Base-by-base conservation (phyloP, 2,329 filamentous ascomycete genomes). In the Fusarium sp. region DNA sequence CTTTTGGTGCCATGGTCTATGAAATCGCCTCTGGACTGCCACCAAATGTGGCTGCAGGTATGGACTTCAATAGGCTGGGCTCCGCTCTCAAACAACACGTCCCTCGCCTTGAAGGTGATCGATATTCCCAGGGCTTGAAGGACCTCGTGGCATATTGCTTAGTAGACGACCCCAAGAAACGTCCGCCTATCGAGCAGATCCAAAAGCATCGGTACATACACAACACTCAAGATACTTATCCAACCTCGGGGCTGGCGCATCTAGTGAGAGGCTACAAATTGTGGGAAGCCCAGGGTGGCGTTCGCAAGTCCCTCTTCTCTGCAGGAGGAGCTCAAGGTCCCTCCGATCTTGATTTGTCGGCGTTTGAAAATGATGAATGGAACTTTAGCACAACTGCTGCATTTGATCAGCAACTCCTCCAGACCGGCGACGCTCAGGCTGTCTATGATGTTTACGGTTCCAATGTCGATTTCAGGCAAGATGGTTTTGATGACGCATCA, bases 1-100 rank as follows among this genome's bases (percentile, higher is more conserved):
- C 91, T 3, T 93, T 92, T 71, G 92, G 91, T 2, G 90, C 90
- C 59, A 90, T 93, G 73, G 81, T 92, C 2, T 92, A 86, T 68
- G 91, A 95, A 74, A 91, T 94, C 73, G 90, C 91, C 1, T 92
- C 89, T 4, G 91, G 91, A 1, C 78, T 88, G 15, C 90, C 91
- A 3, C 91, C 91, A 0, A 90, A 90, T 64, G 86, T 85, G 37
- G 79, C 79, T 38, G 80, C 85, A 42, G 84, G 79, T 58, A 76
- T 77, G 63, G 72, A 77, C 56, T 71, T 76, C 46, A 77, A 80
- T 9, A 79, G 83, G 65, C 80, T 84, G 37, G 84, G 84, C 25
- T 82, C 77, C 46, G 82, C 86, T 63, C 76, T 89, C 35, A 84
- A 86, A 67, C 79, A 83, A 29, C 82, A 87, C 51, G 82, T 84